phyloP scores from a whole-genome alignment of 2,329 filamentous ascomycete species.

The Ophiostoma fasciatum region DNA sequence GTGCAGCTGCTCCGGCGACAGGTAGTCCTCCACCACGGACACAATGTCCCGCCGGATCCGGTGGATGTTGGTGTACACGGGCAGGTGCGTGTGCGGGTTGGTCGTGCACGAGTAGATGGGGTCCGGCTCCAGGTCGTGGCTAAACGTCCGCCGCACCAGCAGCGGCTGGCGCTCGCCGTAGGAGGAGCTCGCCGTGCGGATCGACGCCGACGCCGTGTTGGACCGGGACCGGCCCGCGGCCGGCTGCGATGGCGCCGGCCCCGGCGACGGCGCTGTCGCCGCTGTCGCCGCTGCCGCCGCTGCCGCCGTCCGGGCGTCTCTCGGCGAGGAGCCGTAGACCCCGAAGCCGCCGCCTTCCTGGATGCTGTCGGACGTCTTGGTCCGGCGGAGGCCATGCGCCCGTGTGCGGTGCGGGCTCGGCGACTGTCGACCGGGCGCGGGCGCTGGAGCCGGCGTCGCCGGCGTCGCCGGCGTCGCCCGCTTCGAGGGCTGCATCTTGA shows the following conservation, averaged over 20 bases:
- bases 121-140: constrained; percentile 23
- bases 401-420: too few species aligned
- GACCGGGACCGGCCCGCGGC: not conserved
- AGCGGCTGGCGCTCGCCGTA: constrained; percentile 9
- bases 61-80: constrained; percentile 67
- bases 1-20: constrained; percentile 60
- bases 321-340: not conserved
- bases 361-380: not conserved
- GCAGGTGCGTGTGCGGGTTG: constrained; percentile 46
- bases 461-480: too few species aligned
- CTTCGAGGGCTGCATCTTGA: too few species aligned
- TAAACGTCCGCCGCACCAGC: constrained; percentile 19
- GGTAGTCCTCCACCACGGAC: constrained; percentile 46
- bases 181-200: not conserved
- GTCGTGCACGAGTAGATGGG: constrained; percentile 37
- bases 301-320: not conserved
- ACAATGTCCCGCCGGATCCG: constrained; percentile 50
- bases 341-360: not conserved
- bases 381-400: not conserved
- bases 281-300: too few species aligned
- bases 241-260: not conserved
- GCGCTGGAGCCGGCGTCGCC: too few species aligned
- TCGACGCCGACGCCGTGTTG: not conserved
- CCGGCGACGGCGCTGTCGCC: not conserved
- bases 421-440: too few species aligned